Conservation (phyloP, 331 rosid genomes). For the Acacia pycnantha region DNA sequence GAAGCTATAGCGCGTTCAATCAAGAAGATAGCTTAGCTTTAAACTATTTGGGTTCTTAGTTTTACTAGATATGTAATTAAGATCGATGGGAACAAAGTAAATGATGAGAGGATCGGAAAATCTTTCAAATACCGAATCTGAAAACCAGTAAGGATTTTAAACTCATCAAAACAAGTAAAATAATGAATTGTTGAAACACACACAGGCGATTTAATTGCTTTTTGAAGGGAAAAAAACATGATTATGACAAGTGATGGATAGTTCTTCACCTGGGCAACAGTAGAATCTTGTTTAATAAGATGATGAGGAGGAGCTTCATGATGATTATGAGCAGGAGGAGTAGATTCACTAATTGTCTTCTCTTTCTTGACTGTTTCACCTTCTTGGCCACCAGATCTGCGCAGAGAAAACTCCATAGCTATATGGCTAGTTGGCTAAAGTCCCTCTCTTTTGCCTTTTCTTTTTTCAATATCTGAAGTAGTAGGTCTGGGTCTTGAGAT, state of each 20-base stretch:
- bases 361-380: constrained; percentile 30
- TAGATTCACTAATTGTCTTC: constrained; percentile 32
- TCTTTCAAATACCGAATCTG: background rate
- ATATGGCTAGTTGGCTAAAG: background rate
- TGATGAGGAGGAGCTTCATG: constrained; percentile 7
- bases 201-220: background rate
- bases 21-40: background rate
- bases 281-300: constrained; percentile 21
- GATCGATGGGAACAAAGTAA: background rate
- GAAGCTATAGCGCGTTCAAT: background rate
- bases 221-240: background rate
- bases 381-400: constrained; percentile 27
- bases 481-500: constrained; percentile 10
- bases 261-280: constrained; percentile 32
- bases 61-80: background rate
- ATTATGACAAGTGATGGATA: background rate
- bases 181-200: background rate
- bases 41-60: background rate
- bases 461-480: background rate
- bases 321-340: constrained; percentile 21
- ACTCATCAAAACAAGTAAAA: background rate
- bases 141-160: background rate
- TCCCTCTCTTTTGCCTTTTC: background rate
- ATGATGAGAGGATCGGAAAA: background rate
- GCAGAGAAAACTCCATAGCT: constrained; percentile 42